Evolutionary conservation across 1,284 basidiomycete genomes (phyloP).

Genomic region (Athelia psychrophila): DNA sequence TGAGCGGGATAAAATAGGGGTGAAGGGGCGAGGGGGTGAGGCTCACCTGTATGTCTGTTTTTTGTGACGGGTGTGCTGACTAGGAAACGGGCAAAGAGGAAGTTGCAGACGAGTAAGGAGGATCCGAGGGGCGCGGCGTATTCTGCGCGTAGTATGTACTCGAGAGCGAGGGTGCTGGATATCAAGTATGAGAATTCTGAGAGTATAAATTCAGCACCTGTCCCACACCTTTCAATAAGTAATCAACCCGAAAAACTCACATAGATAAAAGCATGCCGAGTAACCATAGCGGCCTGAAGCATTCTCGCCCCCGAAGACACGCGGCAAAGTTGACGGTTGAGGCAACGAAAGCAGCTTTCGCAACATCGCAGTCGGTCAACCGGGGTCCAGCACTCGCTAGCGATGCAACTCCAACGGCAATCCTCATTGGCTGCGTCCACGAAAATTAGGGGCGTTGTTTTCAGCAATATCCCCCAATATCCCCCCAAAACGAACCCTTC

Average conservation of each 20-base stretch:
- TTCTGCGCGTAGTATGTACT: slow-evolving; percentile 90
- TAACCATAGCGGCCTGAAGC: slow-evolving; percentile 78
- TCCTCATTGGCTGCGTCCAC: too few relatives aligned
- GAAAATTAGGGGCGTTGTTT: too few relatives aligned
- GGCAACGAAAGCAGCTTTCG: too few relatives aligned
- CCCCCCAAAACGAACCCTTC: too few relatives aligned
- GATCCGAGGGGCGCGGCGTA: slow-evolving; percentile 84
- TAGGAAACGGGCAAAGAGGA: slow-evolving; percentile 81
- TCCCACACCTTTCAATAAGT: too few relatives aligned
- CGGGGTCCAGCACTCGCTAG: too few relatives aligned
- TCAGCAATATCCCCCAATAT: too few relatives aligned
- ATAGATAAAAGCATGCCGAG: slow-evolving; percentile 83
- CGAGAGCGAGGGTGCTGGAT: slow-evolving; percentile 81
- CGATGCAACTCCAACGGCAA: too few relatives aligned
- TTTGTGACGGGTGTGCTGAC: slow-evolving; percentile 80
- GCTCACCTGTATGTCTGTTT: slow-evolving; percentile 74
- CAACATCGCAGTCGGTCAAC: too few relatives aligned
- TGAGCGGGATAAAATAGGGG: slow-evolving; percentile 30
- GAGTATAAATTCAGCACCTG: slow-evolving; percentile 8
- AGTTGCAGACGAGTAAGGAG: slow-evolving; percentile 85
- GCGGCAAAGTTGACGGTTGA: too few relatives aligned
- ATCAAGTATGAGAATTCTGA: slow-evolving; percentile 77
- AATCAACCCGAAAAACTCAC: slow-evolving; percentile 32
- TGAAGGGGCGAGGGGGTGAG: too few relatives aligned
- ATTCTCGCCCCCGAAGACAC: slow-evolving; percentile 69